A percentile compares a stretch with the other conserved stretches of the same genome.
These are phyloP conservation scores for Backusella liffmaniae DNA, from an alignment of 192 early-diverging fungal genomes.

Conservation along the genomic window DNA sequence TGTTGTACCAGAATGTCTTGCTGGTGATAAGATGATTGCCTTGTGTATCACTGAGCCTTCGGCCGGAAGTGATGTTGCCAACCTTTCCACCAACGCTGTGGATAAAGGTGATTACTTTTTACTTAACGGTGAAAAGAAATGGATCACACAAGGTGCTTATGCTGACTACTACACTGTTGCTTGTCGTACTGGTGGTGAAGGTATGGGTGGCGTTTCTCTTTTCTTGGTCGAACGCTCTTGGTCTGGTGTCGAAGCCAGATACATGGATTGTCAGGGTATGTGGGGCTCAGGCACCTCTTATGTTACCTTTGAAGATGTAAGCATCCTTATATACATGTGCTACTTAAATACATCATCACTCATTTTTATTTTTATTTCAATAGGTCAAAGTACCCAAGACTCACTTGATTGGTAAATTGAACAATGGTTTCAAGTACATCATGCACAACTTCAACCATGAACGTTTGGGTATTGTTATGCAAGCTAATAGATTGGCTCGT, in stretches of 20 bases:
- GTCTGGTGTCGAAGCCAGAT: slow-evolving; percentile 82
- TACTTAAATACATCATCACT: neutral
- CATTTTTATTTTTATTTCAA: neutral
- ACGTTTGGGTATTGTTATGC: slow-evolving; percentile 80
- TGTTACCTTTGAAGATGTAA: slow-evolving; percentile 77
- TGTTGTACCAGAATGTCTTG: slow-evolving; percentile 59
- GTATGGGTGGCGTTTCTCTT: slow-evolving; percentile 78
- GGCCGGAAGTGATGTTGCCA: slow-evolving; percentile 77
- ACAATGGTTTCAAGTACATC: slow-evolving; percentile 90
- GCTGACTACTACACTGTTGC: slow-evolving; percentile 90
- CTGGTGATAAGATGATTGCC: slow-evolving; percentile 73
- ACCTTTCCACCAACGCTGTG: slow-evolving; percentile 65
- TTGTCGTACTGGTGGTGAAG: slow-evolving; percentile 77
- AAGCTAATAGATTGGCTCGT: slow-evolving; percentile 84
- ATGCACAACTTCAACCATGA: slow-evolving; percentile 96
- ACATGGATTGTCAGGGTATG: slow-evolving; percentile 94
- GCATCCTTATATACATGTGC: slow-evolving; percentile 21
- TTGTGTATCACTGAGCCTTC: slow-evolving; percentile 79
- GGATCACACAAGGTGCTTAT: slow-evolving; percentile 96
- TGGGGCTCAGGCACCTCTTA: slow-evolving; percentile 86
- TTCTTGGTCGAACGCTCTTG: slow-evolving; percentile 88
- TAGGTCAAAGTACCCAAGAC: slow-evolving; percentile 52
- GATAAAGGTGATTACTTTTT: slow-evolving; percentile 76
- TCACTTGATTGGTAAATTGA: slow-evolving; percentile 65
- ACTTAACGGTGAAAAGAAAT: slow-evolving; percentile 92